Evolutionary conservation across 176 grass and related monocot genomes (phyloP).

Genomic region (Oryza glumipatula): DNA sequence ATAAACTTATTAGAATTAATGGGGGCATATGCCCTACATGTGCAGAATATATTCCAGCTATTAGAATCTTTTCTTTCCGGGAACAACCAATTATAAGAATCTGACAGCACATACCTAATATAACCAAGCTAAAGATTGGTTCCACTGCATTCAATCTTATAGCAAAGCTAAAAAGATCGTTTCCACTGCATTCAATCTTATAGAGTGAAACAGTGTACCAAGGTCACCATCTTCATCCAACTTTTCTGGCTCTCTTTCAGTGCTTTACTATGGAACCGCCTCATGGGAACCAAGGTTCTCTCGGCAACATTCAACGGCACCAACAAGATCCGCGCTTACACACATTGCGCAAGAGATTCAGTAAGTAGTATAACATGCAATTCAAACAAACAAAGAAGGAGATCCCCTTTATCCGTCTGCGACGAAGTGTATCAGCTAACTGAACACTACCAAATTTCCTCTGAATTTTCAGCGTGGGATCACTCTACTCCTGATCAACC

Average conservation of each 20-base stretch:
- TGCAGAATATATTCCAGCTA: neutral
- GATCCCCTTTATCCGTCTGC: neutral
- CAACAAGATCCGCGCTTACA: constrained; percentile 63
- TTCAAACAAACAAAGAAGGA: neutral
- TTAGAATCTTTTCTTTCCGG: neutral
- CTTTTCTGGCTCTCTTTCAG: constrained; percentile 44
- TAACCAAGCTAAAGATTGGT: constrained; percentile 1
- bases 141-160: neutral
- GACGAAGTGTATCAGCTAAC: neutral
- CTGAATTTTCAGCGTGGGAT: constrained; percentile 61
- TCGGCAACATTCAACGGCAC: constrained; percentile 55
- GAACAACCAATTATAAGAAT: neutral
- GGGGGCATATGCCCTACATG: neutral
- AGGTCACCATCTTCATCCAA: constrained; percentile 16
- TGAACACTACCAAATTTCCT: neutral
- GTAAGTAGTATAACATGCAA: constrained; percentile 24
- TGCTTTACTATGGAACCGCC: constrained; percentile 76
- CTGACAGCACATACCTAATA: neutral
- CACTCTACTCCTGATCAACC: constrained; percentile 78
- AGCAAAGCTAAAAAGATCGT: too few relatives aligned
- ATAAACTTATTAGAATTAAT: neutral
- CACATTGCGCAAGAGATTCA: constrained; percentile 68
- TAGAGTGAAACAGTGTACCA: neutral
- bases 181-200: neutral
- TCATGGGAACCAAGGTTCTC: constrained; percentile 76